Evolutionary conservation across 352 stramenopile genomes (phyloP), one percentile per base, ranked within the genome.

Genomic region (Peronosclerospora sorghi): DNA sequence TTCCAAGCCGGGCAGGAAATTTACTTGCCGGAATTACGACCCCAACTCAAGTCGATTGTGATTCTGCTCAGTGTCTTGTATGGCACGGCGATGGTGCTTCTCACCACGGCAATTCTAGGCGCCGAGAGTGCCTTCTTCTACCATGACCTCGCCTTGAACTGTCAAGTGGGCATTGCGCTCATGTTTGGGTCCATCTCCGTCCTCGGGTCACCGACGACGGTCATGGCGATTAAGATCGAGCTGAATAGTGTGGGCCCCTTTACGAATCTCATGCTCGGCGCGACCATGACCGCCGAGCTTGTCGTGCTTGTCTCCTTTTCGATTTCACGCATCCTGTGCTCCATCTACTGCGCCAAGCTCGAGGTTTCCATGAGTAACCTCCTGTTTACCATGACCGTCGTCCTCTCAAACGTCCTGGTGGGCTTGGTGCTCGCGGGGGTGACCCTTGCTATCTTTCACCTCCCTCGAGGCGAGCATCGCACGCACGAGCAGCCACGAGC

Each of bases 151-250:
- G 54, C 57, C 10, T n/a, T n/a, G n/a, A n/a, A n/a, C n/a, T n/a
- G n/a, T n/a, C n/a, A n/a, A n/a, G n/a, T n/a, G n/a, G n/a, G n/a
- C n/a, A n/a, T n/a, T n/a, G n/a, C n/a, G n/a, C n/a, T n/a, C n/a
- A n/a, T n/a, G n/a, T n/a, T n/a, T 24, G 73, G 56, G 34, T 86
- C 73, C 41, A 86, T 83, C 41, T 77, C 68, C 2, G 73, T 86
- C 24, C 52, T 83, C 6, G 68, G 60, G 1, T 86, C 73, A 9
- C 73, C 73, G 0, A 63, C 70, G 5, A 86, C 73, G 8, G 68
- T 82, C 32, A 83, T 86, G 71, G 73, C 72, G 13, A 82, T 85
- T 54, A 82, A 85, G 56, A 85, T 82, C 38, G 72, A 85, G 41
- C 61, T 83, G 41, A 80, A 86, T 35, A 80, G 70, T 20, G 73